Evolutionary conservation across 2,329 filamentous ascomycete genomes (phyloP), one percentile per base, ranked within the genome.

Genomic region (Colletotrichum navitas): DNA sequence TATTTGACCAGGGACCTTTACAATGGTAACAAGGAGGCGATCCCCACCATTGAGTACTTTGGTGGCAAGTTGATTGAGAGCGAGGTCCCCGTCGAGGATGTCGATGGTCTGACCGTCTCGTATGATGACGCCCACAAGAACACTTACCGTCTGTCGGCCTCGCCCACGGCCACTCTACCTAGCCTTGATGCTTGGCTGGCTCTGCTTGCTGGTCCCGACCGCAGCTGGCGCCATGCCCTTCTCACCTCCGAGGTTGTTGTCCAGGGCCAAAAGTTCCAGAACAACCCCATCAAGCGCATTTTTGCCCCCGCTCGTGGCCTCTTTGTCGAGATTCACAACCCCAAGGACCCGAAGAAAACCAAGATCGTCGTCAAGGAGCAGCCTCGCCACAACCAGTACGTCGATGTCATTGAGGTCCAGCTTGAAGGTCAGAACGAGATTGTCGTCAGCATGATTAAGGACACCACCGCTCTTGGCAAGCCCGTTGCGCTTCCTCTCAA

Each of bases 251-350:
- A 99, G 76, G 93, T 98, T 36, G 92, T 98, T 75, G 93, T 98
- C 5, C 96, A 99, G 82, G 96, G 95, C 21, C 93, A 97, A 81
- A 94, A 97, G 79, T 98, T 97, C 85, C 94, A 98, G 85, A 97
- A 94, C 69, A 99, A 99, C 83, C 97, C 96, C 0, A 93, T 98
- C 84, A 93, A 92, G 80, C 91, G 95, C 68, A 94, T 99, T 71
- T 95, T 98, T 75, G 92, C 93, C 14, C 96, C 96, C 18, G 89
- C 91, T 18, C 91, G 91, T 43, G 96, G 96, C 58, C 90, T 98
- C 81, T 92, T 94, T 71, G 94, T 99, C 43, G 96, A 99, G 83
- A 93, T 99, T 73, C 81, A 87, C 29, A 85, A 95, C 79, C 94
- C 95, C 29, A 92, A 95, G 71, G 91, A 97, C 52, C 92, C 95